Base-by-base conservation (phyloP, 768 basidiomycete species). In the Boletus coccyginus region DNA sequence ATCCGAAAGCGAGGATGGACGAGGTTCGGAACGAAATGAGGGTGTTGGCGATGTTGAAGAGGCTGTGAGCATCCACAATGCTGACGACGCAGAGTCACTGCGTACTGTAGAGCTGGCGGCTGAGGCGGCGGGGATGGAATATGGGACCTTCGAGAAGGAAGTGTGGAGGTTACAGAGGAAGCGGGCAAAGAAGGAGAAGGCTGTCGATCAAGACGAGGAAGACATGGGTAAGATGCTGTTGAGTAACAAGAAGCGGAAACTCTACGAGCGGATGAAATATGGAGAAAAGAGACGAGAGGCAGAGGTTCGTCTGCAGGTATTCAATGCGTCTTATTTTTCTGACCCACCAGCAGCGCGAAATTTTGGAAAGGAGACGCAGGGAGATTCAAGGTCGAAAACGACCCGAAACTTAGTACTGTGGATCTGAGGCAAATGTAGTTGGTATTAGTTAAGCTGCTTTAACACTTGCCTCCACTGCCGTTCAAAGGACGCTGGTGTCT, bases 211-310 rank as follows among this genome's bases (percentile, higher is more conserved):
- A 60, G 45, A 65, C 19, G 92, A 94, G 69, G 79, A 85, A 65
- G 90, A 95, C 68, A 92, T 96, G 89, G 88, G 91, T 74, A 96
- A 95, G 81, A 96, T 98, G 87, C 81, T 98, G 84, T 87, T 97
- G 87, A 96, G 92, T 77, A 94, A 92, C 73, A 93, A 90, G 76
- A 89, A 96, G 72, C 83, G 86, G 64, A 95, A 95, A 74, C 73
- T 97, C 64, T 96, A 95, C 70, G 92, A 94, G 73, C 89, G 89
- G 75, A 90, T 97, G 84, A 92, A 94, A 75, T 84, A 90, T 69
- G 86, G 87, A 61, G 82, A 95, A 69, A 80, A 81, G 70, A 90
- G 87, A 74, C 86, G 86, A 57, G 78, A 79, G 14, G 75, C 79
- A 27, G 92, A 96, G 89, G 94, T 94, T 70, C 63, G 87, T 75